Evolutionary conservation across 306 rosid genomes (phyloP).

Genomic region (Cucurbita argyrosperma): DNA sequence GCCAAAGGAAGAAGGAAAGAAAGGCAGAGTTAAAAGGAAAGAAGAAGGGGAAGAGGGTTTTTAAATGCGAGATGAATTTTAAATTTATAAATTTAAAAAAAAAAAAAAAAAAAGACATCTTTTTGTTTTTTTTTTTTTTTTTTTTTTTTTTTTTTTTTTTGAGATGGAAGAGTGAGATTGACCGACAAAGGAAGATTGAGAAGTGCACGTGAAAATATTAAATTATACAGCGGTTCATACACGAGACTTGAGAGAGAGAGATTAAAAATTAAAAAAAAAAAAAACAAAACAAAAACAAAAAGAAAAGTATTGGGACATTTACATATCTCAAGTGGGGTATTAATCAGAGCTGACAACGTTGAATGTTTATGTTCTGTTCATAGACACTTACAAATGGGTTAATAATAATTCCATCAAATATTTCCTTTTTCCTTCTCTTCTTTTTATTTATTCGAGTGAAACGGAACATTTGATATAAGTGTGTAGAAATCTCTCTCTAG

Average conservation of each 20-base stretch:
- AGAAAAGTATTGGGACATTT: not conserved
- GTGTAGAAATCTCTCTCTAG: too few species aligned
- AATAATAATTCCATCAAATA: too few species aligned
- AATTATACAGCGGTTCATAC: conserved; percentile 29
- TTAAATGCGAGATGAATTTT: not conserved
- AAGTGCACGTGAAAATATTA: conserved; percentile 77
- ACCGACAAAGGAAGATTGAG: conserved; percentile 81
- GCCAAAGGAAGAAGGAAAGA: not conserved
- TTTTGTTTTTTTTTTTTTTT: not conserved
- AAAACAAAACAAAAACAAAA: not conserved
- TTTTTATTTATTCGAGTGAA: too few species aligned
- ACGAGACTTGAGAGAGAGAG: not conserved
- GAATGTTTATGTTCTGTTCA: not conserved
- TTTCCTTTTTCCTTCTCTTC: too few species aligned
- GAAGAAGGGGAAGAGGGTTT: not conserved
- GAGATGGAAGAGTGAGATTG: conserved; percentile 28
- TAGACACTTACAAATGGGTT: too few species aligned
- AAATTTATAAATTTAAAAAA: too few species aligned
- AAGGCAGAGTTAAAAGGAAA: not conserved
- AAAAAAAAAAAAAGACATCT: not conserved
- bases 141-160: not conserved
- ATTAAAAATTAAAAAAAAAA: not conserved
- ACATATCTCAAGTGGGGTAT: not conserved
- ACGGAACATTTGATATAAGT: too few species aligned
- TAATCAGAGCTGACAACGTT: not conserved